Base-by-base conservation (phyloP, 495 filamentous ascomycete species). In the Hyaloscypha hepaticicola region DNA sequence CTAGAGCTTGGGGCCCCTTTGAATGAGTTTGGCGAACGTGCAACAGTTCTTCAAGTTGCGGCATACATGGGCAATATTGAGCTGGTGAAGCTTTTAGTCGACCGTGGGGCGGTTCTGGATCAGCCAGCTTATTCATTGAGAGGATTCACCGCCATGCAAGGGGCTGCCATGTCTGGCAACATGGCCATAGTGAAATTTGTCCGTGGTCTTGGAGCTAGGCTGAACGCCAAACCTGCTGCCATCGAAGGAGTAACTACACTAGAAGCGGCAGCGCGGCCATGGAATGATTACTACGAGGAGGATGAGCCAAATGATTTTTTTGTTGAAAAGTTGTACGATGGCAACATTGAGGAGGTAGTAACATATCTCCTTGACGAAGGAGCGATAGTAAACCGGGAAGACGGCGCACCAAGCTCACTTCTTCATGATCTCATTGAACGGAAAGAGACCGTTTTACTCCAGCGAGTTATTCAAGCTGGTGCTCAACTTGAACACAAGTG, bases 401-500 rank as follows among this genome's bases (percentile, higher is more conserved):
- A 59, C 34, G 34, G 26, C 34, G 19, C 57, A 59, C 34, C 57
- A 59, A 59, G 57, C 34, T 22, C 57, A 38, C 34, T 59, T 38
- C 33, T 59, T 5, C 57, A 59, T 31, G 57, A 59, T 48, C 41
- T 61, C 48, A 61, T 61, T 33, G 59, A 61, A 52, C 59, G 38
- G 4, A 52, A 61, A 29, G 48, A 50, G 28, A 61, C 59, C 28
- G 59, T 24, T 29, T 21, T 61, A 33, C 59, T 61, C 25, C 41
- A 25, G 45, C 59, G 59, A 61, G 59, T 52, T 61, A 14, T 61
- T 25, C 41, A 61, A 61, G 59, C 59, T 29, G n/a, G 28, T n/a
- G 59, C 59, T 51, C 41, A 61, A 29, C 38, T 52, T 31, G 45
- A 61, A 61, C 25, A 61, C 45, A 51, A 61, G 41, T 61, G 59